Evolutionary conservation across 2,329 filamentous ascomycete species (phyloP).

Genomic region (Hypoxylon sp.): DNA sequence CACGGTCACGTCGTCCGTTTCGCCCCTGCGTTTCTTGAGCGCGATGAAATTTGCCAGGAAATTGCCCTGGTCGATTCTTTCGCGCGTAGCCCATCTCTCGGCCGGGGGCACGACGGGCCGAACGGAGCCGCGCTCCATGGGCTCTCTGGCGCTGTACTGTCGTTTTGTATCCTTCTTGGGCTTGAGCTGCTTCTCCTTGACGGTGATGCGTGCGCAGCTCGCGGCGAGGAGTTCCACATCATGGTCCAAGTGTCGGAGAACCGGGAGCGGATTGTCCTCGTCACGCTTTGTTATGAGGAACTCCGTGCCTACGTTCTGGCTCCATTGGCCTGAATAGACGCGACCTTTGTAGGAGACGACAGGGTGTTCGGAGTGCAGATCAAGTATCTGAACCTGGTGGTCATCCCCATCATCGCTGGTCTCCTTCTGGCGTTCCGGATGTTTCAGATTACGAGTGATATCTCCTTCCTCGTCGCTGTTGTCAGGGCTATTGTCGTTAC

Average conservation of each 20-base stretch:
- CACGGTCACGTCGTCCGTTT: conserved; percentile 74
- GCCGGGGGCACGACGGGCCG: conserved; percentile 59
- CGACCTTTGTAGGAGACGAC: conserved; percentile 83
- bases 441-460: conserved; percentile 20
- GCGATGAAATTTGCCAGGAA: conserved; percentile 76
- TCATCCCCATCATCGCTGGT: conserved; percentile 44
- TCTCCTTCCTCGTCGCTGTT: conserved; percentile 45
- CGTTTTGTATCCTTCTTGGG: conserved; percentile 53
- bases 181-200: conserved; percentile 71
- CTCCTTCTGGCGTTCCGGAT: conserved; percentile 22
- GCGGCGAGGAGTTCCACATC: conserved; percentile 79
- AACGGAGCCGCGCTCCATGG: conserved; percentile 51
- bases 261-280: conserved; percentile 56
- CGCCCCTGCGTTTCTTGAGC: conserved; percentile 73
- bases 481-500: conserved; percentile 21
- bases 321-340: conserved; percentile 85
- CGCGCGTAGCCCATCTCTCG: conserved; percentile 62
- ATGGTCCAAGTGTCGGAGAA: conserved; percentile 64
- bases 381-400: conserved; percentile 80
- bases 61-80: conserved; percentile 53
- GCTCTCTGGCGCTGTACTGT: conserved; percentile 29
- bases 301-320: conserved; percentile 85
- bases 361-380: conserved; percentile 80
- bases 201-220: conserved; percentile 76
- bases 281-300: conserved; percentile 74